phyloP scores from a whole-genome alignment of 768 basidiomycete genomes.

The Gloeophyllum trabeum region DNA sequence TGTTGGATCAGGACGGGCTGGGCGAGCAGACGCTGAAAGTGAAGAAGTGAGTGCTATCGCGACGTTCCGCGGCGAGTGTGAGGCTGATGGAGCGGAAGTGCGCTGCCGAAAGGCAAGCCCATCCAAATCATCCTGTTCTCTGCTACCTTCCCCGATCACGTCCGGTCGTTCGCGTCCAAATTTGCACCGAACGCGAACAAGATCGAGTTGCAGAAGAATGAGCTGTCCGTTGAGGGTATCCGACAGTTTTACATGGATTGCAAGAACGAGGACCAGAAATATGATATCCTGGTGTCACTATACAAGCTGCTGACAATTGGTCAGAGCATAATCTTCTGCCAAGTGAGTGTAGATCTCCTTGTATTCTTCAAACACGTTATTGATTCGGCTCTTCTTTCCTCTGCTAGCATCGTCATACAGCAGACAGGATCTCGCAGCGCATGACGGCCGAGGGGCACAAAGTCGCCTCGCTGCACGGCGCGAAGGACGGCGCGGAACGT shows the following conservation, averaged over 20 bases:
- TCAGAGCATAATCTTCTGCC: constrained; percentile 97
- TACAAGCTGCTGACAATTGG: constrained; percentile 91
- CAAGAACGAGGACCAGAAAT: constrained; percentile 83
- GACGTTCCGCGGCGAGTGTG: neutral
- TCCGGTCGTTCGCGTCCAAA: constrained; percentile 82
- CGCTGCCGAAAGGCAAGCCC: constrained; percentile 38
- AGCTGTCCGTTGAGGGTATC: constrained; percentile 89
- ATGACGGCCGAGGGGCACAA: constrained; percentile 94
- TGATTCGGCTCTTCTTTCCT: neutral
- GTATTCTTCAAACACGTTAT: no score
- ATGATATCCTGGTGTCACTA: constrained; percentile 84
- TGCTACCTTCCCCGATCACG: constrained; percentile 93
- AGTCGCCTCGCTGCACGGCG: constrained; percentile 91
- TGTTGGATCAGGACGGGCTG: constrained; percentile 90
- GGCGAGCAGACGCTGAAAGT: constrained; percentile 90
- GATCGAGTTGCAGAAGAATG: constrained; percentile 90
- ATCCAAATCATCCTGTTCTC: constrained; percentile 94
- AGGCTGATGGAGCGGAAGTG: constrained; percentile 22
- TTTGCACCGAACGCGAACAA: constrained; percentile 95
- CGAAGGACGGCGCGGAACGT: constrained; percentile 83
- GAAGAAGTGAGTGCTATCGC: constrained; percentile 60
- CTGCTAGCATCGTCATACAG: constrained; percentile 73
- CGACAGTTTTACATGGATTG: constrained; percentile 99
- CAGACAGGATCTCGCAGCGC: constrained; percentile 82
- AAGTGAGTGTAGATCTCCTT: no score